Percentiles rank a stretch among this genome's conserved stretches.
phyloP scores from a whole-genome alignment of 192 early-diverging fungal genomes.

The Mortierella antarctica region DNA sequence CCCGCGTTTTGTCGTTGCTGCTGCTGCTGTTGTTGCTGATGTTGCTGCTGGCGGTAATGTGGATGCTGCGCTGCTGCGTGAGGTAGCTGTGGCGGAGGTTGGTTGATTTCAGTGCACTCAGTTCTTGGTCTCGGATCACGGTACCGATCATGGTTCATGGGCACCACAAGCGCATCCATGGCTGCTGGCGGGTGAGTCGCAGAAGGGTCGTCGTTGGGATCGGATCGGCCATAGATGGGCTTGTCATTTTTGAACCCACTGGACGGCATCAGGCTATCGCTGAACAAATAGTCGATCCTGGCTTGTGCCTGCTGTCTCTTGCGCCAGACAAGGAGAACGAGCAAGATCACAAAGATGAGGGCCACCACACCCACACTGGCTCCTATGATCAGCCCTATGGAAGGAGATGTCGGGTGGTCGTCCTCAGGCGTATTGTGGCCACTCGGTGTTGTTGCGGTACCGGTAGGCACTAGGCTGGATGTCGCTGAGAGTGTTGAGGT shows the following conservation, averaged over 20 bases:
- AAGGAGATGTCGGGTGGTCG: too few relatives aligned
- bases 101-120: not conserved
- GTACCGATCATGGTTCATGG: too few relatives aligned
- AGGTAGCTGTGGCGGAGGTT: not conserved
- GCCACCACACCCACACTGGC: conserved; percentile 18
- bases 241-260: conserved; percentile 12
- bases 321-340: conserved; percentile 21
- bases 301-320: conserved; percentile 13
- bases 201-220: not conserved
- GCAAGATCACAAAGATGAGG: conserved; percentile 12
- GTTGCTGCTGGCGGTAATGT: not conserved
- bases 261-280: conserved; percentile 10
- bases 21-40: too few relatives aligned
- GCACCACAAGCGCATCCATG: too few relatives aligned
- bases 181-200: too few relatives aligned
- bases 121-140: too few relatives aligned
- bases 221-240: conserved; percentile 11
- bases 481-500: too few relatives aligned
- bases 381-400: conserved; percentile 4
- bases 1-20: not conserved
- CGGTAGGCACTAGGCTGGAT: too few relatives aligned
- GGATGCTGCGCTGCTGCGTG: not conserved
- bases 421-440: too few relatives aligned
- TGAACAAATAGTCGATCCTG: conserved; percentile 9
- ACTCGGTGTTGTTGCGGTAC: too few relatives aligned